Conservation (phyloP, 371 early-diverging fungal genomes). For the Mucor indicus region DNA sequence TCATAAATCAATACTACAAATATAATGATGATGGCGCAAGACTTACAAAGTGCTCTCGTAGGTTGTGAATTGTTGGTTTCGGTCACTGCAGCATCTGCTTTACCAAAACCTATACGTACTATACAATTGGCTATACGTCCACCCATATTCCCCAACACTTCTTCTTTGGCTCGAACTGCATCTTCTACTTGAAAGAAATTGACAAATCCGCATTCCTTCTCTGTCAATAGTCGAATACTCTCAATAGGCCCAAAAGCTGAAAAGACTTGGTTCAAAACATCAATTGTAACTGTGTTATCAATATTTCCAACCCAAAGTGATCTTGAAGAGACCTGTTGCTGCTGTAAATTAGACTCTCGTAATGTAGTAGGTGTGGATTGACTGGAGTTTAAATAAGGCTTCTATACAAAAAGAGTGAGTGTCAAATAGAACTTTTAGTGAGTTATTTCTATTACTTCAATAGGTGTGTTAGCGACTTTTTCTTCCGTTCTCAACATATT, state of each 20-base stretch:
- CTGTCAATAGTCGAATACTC: slow-evolving; percentile 85
- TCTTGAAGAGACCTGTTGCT: slow-evolving; percentile 63
- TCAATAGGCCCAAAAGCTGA: slow-evolving; percentile 93
- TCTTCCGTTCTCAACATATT: slow-evolving; percentile 29
- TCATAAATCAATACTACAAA: not conserved
- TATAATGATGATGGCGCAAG: not conserved
- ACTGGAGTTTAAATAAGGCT: slow-evolving; percentile 30
- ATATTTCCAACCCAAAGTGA: slow-evolving; percentile 96
- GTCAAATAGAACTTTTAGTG: not conserved
- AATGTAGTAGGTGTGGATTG: slow-evolving; percentile 42
- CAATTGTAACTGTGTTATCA: slow-evolving; percentile 73
- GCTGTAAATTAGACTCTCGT: slow-evolving; percentile 15
- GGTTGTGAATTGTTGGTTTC: slow-evolving; percentile 40
- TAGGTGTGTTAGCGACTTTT: no score
- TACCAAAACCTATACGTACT: slow-evolving; percentile 92
- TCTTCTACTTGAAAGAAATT: slow-evolving; percentile 87
- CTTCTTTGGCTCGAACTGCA: slow-evolving; percentile 84
- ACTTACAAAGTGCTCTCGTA: slow-evolving; percentile 50
- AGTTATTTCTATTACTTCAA: no score
- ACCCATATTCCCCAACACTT: slow-evolving; percentile 73
- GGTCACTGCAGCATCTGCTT: slow-evolving; percentile 66
- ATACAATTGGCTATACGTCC: slow-evolving; percentile 75
- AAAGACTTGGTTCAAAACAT: slow-evolving; percentile 80
- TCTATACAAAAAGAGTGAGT: not conserved
- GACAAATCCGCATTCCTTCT: slow-evolving; percentile 96